These are phyloP conservation scores for Pholiota adiposa DNA, from an alignment of 1,284 basidiomycete genomes.

Conservation along the genomic window DNA sequence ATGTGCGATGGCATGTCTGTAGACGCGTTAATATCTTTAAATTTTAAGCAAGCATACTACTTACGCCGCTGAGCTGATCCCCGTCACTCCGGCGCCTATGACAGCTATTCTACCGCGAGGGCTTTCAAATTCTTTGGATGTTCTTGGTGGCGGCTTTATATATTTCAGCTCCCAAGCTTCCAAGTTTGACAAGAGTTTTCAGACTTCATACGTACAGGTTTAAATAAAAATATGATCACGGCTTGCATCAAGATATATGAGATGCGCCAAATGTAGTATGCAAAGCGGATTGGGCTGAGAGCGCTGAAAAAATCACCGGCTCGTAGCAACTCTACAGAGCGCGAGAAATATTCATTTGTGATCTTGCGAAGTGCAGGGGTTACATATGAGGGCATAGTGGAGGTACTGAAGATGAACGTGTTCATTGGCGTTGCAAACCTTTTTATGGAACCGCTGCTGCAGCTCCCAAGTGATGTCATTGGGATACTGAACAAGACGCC, in stretches of 20 bases:
- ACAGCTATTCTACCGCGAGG: slow-evolving; percentile 51
- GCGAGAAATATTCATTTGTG: slow-evolving; percentile 13
- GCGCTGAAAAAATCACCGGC: slow-evolving; percentile 6
- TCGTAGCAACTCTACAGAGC: slow-evolving; percentile 9
- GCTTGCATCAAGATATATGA: slow-evolving; percentile 42
- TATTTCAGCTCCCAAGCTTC: background rate
- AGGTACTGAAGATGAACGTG: background rate
- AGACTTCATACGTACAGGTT: slow-evolving; percentile 37
- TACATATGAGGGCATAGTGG: slow-evolving; percentile 10
- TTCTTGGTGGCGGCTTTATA: slow-evolving; percentile 32
- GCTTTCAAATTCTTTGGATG: slow-evolving; percentile 26
- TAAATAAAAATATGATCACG: slow-evolving; percentile 45
- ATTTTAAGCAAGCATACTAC: slow-evolving; percentile 12
- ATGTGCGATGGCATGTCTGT: slow-evolving; percentile 53
- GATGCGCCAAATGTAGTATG: slow-evolving; percentile 32
- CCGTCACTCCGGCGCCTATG: slow-evolving; percentile 56
- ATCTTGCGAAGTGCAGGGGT: slow-evolving; percentile 11
- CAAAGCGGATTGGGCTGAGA: slow-evolving; percentile 25
- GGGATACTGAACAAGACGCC: no score
- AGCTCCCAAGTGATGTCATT: background rate
- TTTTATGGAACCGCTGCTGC: background rate
- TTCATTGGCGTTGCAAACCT: background rate
- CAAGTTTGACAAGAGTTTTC: background rate
- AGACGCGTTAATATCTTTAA: background rate
- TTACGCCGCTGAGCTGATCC: slow-evolving; percentile 52